Evolutionary conservation across 257 asterid genomes (phyloP), one percentile per base, ranked within the genome.

Genomic region (Solanum virginianum): DNA sequence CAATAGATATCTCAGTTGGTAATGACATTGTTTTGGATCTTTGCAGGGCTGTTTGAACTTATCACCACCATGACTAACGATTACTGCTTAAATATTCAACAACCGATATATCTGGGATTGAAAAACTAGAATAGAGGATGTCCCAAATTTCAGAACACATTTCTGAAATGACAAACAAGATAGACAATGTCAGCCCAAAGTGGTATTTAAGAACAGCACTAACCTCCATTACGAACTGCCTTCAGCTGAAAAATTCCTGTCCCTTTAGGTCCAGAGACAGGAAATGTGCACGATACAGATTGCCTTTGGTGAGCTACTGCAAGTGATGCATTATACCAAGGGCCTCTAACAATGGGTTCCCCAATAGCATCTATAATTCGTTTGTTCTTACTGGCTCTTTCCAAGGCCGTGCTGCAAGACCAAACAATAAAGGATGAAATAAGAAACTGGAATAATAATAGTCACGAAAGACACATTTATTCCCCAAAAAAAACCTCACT

Each of bases 251-350:
- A 90, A 83, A 94, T 95, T 71, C 95, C 99, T 39, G 94, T 88
- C 92, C 98, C 99, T 83, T 88, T 97, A 11, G 99, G 99, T 77
- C 98, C 99, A 74, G 97, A 89, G 80, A 95, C 98, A 29, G 99
- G 99, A 87, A 97, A 95, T 24, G 99, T 88, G 91, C 99, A 95
- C 2, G 99, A 95, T 39, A 91, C 97, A 53, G 98, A 95, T 39
- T 90, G 94, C 74, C 99, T 95, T 84, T 91, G 87, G 90, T 95
- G 99, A 84, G 98, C 97, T 80, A 93, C 94, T 10, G 97, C 98
- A 88, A 97, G 95, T 16, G 99, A 94, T 71, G 99, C 98, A 84
- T 97, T 95, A 84, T 97, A 95, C 99, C 98, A 97, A 56, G 99
- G 99, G 39, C 99, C 99, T 88, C 96, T 91, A 62, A 85, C 94